Conservation (phyloP, 768 basidiomycete genomes). For the Paxillus ammoniavirescens region DNA sequence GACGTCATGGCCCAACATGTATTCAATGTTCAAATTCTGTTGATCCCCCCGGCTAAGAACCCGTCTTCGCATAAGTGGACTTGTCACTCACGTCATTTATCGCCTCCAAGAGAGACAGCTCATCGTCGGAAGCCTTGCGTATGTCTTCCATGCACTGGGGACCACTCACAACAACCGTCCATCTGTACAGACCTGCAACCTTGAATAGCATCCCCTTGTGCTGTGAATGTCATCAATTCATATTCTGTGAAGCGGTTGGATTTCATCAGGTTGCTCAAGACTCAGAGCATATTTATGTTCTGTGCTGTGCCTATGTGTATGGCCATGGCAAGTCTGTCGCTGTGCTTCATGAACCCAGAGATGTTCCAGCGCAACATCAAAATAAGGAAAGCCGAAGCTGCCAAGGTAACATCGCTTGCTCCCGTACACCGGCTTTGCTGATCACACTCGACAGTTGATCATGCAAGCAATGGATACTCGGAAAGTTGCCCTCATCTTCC, state of each 20-base stretch:
- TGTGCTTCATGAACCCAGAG: constrained; percentile 90
- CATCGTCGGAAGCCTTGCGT: too few species aligned
- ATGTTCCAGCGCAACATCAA: constrained; percentile 91
- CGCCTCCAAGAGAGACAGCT: too few species aligned
- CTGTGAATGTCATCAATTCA: too few species aligned
- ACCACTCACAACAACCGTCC: too few species aligned
- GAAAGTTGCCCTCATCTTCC: constrained; percentile 70
- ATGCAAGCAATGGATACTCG: constrained; percentile 89
- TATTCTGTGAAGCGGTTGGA: constrained; percentile 49
- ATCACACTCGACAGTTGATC: constrained; percentile 60
- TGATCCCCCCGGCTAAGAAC: too few species aligned
- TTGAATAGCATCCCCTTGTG: too few species aligned
- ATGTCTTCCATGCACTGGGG: too few species aligned
- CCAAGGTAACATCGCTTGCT: constrained; percentile 46
- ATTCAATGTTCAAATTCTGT: too few species aligned
- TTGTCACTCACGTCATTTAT: too few species aligned
- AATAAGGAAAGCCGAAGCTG: constrained; percentile 91
- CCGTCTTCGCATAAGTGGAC: too few species aligned
- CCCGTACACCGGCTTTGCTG: not conserved
- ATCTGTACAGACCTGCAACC: too few species aligned
- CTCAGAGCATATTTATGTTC: constrained; percentile 94
- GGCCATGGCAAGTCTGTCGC: constrained; percentile 90
- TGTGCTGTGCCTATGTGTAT: constrained; percentile 92
- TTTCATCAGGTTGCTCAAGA: constrained; percentile 82
- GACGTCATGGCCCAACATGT: too few species aligned